Percentiles rank a stretch among this genome's conserved stretches.
Evolutionary conservation across 2,329 filamentous ascomycete genomes (phyloP).

Genomic region (Neonectria ditissima): DNA sequence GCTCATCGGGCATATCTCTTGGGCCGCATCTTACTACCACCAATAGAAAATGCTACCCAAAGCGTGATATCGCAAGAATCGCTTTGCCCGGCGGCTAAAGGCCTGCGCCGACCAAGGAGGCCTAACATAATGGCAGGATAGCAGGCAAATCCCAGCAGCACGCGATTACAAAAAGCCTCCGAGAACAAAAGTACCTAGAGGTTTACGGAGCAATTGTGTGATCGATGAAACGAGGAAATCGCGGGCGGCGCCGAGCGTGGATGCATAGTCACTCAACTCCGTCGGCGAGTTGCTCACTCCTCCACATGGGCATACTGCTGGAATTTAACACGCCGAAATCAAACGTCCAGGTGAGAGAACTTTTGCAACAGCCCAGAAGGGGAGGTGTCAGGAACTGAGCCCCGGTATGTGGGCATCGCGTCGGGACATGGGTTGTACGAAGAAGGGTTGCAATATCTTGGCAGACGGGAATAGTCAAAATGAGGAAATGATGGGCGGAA

Average conservation of each 20-base stretch:
- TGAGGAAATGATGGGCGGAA: not conserved
- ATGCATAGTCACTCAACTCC: not conserved
- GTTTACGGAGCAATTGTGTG: no score
- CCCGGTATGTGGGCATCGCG: not conserved
- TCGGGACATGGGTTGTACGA: not conserved
- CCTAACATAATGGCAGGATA: not conserved
- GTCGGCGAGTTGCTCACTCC: not conserved
- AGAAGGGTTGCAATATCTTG: not conserved
- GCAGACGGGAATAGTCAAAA: not conserved
- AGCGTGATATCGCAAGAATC: no score
- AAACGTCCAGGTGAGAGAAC: not conserved
- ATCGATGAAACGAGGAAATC: not conserved
- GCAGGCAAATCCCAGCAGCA: not conserved
- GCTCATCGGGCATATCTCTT: no score
- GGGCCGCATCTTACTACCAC: no score
- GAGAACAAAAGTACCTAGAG: not conserved
- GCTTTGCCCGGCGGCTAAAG: not conserved
- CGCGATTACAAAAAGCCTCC: not conserved
- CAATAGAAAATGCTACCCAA: no score
- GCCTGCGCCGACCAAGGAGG: not conserved
- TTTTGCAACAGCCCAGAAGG: not conserved
- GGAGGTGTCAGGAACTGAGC: not conserved
- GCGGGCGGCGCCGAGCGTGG: not conserved
- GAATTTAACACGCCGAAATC: no score
- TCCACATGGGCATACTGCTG: not conserved